These are phyloP conservation scores for Rhizopus sp. DNA, from an alignment of 371 early-diverging fungal genomes.

Conservation along the genomic window DNA sequence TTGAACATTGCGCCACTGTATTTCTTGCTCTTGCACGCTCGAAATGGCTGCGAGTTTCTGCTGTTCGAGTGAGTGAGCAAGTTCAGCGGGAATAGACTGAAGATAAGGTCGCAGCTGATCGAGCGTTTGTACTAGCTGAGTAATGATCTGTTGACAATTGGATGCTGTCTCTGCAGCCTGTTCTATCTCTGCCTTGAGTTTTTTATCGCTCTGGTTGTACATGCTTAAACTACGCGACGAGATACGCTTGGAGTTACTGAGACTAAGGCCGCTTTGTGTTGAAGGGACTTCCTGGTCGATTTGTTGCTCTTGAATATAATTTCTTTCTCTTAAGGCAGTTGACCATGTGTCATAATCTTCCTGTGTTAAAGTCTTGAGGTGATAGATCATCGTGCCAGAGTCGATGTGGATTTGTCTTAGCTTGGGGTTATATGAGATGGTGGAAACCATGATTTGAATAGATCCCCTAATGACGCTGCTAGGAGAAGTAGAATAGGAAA, in stretches of 20 bases:
- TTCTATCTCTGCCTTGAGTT: conserved; percentile 23
- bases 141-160: conserved; percentile 7
- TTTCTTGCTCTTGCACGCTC: conserved; percentile 14
- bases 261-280: conserved; percentile 7
- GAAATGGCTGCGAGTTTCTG: conserved; percentile 9
- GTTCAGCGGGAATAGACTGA: not conserved
- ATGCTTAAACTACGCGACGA: not conserved
- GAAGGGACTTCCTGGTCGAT: not conserved
- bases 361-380: conserved; percentile 72
- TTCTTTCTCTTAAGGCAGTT: conserved; percentile 36
- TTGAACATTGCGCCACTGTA: conserved; percentile 24
- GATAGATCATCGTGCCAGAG: conserved; percentile 80
- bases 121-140: not conserved
- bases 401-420: conserved; percentile 83
- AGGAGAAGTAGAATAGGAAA: conserved; percentile 70
- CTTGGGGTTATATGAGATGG: conserved; percentile 67
- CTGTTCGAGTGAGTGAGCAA: conserved; percentile 10
- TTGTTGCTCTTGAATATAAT: conserved; percentile 10
- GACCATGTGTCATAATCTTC: conserved; percentile 76
- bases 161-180: conserved; percentile 16
- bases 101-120: conserved; percentile 8
- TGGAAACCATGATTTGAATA: conserved; percentile 70
- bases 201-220: conserved; percentile 4
- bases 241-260: conserved; percentile 5
- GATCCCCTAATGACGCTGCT: conserved; percentile 75